Evolutionary conservation across 164 flowering plant genomes (phyloP), one percentile per base, ranked within the genome.

Genomic region (Platanus orientalis): DNA sequence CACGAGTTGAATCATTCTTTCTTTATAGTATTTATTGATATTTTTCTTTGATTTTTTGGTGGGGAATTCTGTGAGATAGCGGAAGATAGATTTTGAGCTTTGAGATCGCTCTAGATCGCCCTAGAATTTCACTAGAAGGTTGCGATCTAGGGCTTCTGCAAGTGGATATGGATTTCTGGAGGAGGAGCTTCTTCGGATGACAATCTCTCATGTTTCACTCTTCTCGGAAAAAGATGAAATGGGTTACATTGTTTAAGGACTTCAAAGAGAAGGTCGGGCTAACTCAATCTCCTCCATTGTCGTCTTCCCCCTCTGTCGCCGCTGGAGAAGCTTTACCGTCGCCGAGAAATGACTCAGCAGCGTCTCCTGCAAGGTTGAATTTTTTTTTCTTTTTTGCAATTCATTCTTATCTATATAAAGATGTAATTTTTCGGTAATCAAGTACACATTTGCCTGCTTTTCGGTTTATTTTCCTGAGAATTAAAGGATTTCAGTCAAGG

Each of bases 191-290:
- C 73, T 65, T 54, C 76, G 82, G 80, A 86, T 83, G 89, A 89
- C 78, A 79, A 70, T 54, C 62, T 28, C 48, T 12, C 62, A 76
- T 81, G 85, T 79, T 83, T 70, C 75, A 73, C 61, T 73, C 80
- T 67, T 75, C 81, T 47, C 67, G 81, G 68, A 70, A 45, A 70
- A 83, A 84, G 71, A 94, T 94, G 99, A 94, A 91, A 94, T 94
- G 97, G 99, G 84, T 57, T 40, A 67, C 96, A 82, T 85, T 94
- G 93, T 86, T 94, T 75, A 88, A 89, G 80, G 97, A 94, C 76
- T 76, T 91, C 60, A 94, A 80, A 69, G 96, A 91, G 76, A 94
- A 89, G 83, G 99, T 94, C 57, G 97, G 99, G 10, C 60, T 91
- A 53, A 68, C 88, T 25, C 85, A 69, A 28, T 47, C 86, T 39